Base-by-base conservation (phyloP, 179 eudicot species). In the Beta corolliflora region DNA sequence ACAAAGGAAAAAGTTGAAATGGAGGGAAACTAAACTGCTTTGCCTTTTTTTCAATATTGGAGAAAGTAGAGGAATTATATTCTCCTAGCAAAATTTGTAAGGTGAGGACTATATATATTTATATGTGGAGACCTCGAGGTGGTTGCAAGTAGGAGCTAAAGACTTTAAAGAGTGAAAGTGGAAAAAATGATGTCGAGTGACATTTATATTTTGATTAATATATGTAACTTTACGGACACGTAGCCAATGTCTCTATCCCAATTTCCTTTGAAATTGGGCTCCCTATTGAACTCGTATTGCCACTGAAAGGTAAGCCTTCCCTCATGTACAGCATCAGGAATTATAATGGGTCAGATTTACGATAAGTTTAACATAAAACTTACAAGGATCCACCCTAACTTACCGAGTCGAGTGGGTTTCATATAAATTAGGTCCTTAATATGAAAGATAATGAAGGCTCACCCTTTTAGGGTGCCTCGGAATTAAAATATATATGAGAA, bases 1-100 rank as follows among this genome's bases (percentile, higher is more conserved):
- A 36, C 41, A 36, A 36, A 16, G 13, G n/a, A 44, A 61, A 50
- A 59, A 70, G 29, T 48, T 75, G n/a, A 54, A 72, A 63, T 82
- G 81, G 78, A 82, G 81, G 78, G 84, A 72, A 78, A 60, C 4
- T 2, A 36, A 36, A 46, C 13, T 76, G 12, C 45, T 50, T 67
- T 65, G 44, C 25, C 19, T 16, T 12, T 75, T 11, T 81, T 48
- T 36, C 46, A 29, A 21, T 54, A 56, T 0, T 56, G 12, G 44
- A 36, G n/a, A 61, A 61, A 77, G 77, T 31, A 13, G 53, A 23
- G 74, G 36, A 78, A 45, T 73, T 65, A 73, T 23, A 67, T 53
- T 50, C 52, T 52, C 21, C 8, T 29, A 23, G 25, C 46, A 41
- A 53, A 55, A 29, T 31, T 71, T 48, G 19, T 71, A 23, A 12